These are phyloP conservation scores for Lipomyces kockii DNA, from an alignment of 805 yeast species.

Conservation along the genomic window DNA sequence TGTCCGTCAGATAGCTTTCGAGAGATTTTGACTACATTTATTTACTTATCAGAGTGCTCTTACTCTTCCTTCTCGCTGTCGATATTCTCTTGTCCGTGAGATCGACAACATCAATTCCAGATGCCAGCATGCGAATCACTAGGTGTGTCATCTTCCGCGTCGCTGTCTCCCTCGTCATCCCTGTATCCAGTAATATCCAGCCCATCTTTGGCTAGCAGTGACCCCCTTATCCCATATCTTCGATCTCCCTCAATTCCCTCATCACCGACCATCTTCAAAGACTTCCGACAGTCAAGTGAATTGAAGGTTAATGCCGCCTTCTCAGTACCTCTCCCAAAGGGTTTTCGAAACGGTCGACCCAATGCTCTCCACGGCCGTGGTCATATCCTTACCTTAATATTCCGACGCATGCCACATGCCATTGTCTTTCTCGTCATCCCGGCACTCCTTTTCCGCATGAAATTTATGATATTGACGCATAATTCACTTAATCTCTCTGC, in stretches of 20 bases:
- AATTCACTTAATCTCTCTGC: conserved; percentile 23
- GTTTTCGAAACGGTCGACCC: background rate
- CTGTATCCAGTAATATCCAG: background rate
- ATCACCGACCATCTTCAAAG: background rate
- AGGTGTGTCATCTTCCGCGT: background rate
- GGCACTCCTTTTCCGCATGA: conserved; percentile 16
- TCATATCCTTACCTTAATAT: background rate
- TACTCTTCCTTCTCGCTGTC: background rate
- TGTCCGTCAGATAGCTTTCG: too few relatives aligned
- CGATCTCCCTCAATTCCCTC: background rate
- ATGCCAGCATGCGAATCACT: background rate
- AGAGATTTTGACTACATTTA: too few relatives aligned
- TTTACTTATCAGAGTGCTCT: background rate
- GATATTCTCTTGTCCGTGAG: background rate
- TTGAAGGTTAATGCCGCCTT: background rate
- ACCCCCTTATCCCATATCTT: background rate
- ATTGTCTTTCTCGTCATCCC: conserved; percentile 25
- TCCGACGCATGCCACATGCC: background rate
- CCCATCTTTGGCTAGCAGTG: background rate
- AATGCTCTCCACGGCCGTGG: background rate
- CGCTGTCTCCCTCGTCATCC: background rate
- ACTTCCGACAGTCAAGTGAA: background rate
- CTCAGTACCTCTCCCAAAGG: background rate
- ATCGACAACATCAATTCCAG: background rate
- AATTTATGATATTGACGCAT: conserved; percentile 27